Base-by-base conservation (phyloP, 2,329 filamentous ascomycete genomes). In the Sporothrix protearum region DNA sequence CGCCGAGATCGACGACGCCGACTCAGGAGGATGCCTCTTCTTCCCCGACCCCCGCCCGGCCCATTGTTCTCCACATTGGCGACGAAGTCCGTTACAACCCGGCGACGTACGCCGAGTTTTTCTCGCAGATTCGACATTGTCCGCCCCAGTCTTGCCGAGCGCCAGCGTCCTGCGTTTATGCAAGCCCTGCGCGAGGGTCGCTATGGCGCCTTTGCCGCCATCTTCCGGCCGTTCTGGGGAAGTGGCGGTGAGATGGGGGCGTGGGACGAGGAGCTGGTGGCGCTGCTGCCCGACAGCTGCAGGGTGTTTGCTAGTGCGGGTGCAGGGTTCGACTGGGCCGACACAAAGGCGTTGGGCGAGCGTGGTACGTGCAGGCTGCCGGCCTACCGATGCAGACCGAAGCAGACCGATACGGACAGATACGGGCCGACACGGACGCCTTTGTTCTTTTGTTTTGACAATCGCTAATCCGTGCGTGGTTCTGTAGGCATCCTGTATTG, bases 41-140 rank as follows among this genome's bases (percentile, higher is more conserved):
- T 3, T 9, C 36, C 2, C 5, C 45, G n/a, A n/a, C n/a, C n/a
- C n/a, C n/a, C n/a, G n/a, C n/a, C n/a, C 55, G 25, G 28, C 14
- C 53, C 53, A 70, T 70, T 22, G 89, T 96, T 73, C 86, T 96
- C 75, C 91, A 90, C 81, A 89, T 93, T 80, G 93, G 92, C 74
- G 92, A 94, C 77, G 81, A 83, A 9, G 79, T 85, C 72, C 81
- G 81, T 74, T 86, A 85, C 78, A 86, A 86, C 74, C 82, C 80
- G 0, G 78, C 80, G 1, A 84, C 83, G 0, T 85, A 85, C 75
- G 78, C 78, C 42, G 78, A 79, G 73, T 83, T 87, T 87, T 75
- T 77, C 79, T 36, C 63, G 78, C 0, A 78, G 77, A 22, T 88
- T 84, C 75, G 81, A 86, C 16, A 79, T 89, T 30, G 77, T 88